Conservation (phyloP, 352 stramenopile genomes). For the Globisporangium nagaii region DNA sequence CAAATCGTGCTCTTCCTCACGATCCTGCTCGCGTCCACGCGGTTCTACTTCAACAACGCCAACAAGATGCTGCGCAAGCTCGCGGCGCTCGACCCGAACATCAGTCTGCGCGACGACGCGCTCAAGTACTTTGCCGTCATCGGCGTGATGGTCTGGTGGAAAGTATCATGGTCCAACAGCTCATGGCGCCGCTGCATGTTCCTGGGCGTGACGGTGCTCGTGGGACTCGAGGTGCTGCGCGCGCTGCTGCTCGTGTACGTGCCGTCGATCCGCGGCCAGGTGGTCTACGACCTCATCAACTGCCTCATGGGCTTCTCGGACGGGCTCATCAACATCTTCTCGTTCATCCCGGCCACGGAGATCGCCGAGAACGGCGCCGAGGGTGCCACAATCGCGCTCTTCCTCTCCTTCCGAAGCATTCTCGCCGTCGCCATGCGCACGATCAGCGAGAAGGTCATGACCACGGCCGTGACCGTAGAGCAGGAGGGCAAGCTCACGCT, state of each 20-base stretch:
- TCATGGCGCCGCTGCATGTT: constrained; percentile 25
- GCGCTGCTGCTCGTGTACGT: constrained; percentile 25
- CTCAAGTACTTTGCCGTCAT: constrained; percentile 44
- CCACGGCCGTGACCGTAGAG: not conserved
- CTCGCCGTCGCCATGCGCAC: constrained; percentile 20
- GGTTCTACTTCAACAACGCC: constrained; percentile 42
- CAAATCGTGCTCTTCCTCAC: constrained; percentile 72
- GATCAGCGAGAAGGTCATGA: constrained; percentile 29
- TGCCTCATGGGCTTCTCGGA: constrained; percentile 53
- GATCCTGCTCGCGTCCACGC: constrained; percentile 25
- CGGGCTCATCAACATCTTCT: constrained; percentile 67
- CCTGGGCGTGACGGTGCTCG: constrained; percentile 28
- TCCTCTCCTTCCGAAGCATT: constrained; percentile 13
- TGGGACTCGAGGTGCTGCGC: constrained; percentile 44
- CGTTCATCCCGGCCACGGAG: constrained; percentile 38
- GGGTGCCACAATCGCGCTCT: constrained; percentile 59
- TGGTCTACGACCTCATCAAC: constrained; percentile 45
- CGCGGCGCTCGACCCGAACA: constrained; percentile 4
- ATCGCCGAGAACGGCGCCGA: constrained; percentile 71
- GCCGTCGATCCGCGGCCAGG: constrained; percentile 13
- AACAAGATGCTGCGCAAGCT: constrained; percentile 27
- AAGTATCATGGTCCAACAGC: constrained; percentile 34
- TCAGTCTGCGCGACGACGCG: constrained; percentile 23
- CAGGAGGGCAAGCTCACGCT: constrained; percentile 18
- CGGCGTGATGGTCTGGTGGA: constrained; percentile 49